Evolutionary conservation across 805 yeast species (phyloP).

Genomic region (Metschnikowia koreensis): DNA sequence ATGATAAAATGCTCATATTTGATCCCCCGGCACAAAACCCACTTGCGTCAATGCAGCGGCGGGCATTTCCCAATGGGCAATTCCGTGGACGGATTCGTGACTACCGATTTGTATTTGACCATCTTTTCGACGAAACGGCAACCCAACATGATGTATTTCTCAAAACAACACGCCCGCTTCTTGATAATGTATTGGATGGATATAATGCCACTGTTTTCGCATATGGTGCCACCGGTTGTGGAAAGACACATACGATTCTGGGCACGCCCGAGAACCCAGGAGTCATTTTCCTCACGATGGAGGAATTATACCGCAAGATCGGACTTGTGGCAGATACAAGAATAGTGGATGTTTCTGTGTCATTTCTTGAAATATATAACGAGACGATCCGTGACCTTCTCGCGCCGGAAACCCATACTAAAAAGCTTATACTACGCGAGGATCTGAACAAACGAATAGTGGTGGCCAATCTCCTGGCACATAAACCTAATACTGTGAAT

Average conservation of each 20-base stretch:
- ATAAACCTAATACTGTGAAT: slow-evolving; percentile 58
- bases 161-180: slow-evolving; percentile 65
- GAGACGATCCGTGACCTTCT: slow-evolving; percentile 83
- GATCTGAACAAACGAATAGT: slow-evolving; percentile 62
- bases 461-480: slow-evolving; percentile 69
- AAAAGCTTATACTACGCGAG: slow-evolving; percentile 63
- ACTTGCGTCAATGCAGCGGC: slow-evolving; percentile 46
- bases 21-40: slow-evolving; percentile 81
- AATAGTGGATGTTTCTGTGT: slow-evolving; percentile 57
- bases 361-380: slow-evolving; percentile 86
- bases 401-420: slow-evolving; percentile 48
- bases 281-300: slow-evolving; percentile 72
- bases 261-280: slow-evolving; percentile 78
- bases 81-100: slow-evolving; percentile 56
- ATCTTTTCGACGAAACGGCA: slow-evolving; percentile 64
- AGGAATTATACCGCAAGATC: slow-evolving; percentile 66
- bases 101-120: slow-evolving; percentile 79
- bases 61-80: slow-evolving; percentile 39
- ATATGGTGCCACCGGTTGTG: slow-evolving; percentile 97
- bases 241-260: slow-evolving; percentile 89
- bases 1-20: slow-evolving; percentile 80
- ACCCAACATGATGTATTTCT: slow-evolving; percentile 67
- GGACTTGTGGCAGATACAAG: slow-evolving; percentile 54
- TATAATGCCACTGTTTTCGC: slow-evolving; percentile 91
- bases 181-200: slow-evolving; percentile 78